Base-by-base conservation (phyloP, 352 stramenopile genomes). In the Phytophthora cactorum region DNA sequence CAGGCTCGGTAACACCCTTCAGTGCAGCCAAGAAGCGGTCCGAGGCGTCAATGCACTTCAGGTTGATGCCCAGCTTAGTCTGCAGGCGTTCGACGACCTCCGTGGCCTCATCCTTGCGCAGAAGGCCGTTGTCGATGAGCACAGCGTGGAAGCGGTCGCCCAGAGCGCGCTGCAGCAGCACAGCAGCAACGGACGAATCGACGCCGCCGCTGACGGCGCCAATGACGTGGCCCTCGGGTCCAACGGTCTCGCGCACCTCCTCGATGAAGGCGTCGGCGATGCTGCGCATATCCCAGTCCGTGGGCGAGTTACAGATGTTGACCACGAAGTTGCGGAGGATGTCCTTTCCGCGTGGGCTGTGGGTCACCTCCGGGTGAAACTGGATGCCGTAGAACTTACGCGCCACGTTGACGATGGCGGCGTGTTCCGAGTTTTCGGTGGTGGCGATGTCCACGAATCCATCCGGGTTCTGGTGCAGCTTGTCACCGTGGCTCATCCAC, bases 401-500 rank as follows among this genome's bases (percentile, higher is more conserved):
- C 22, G 84, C 79, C 5, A 91, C 63, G 78, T 99, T 98, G 59
- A 98, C 95, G 66, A 99, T 99, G 34, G 90, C 94, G 3, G 92
- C 83, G 87, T 99, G 84, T 76, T 97, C 79, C 57, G 91, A 97
- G 84, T 97, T 97, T 59, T 91, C 78, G 9, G 90, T 97, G 39
- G 73, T 87, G 27, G 86, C 88, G 36, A 98, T 87, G 72, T 97
- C 84, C 31, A 94, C 80, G 74, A 98, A 98, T 61, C 97, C 98
- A 38, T 97, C 83, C 3, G 98, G 97, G 29, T 97, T 88, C 38
- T 84, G 78, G 62, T 91, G 96, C 39, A 99, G 82, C 81, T 99
- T 99, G 84, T 99, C 98, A 32, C 97, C 97, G 81, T 99, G 98
- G 75, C 92, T 98, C 98, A 99, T 99, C 98, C 98, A 99, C 83